These are phyloP conservation scores for Agaricus sinodeliciosus DNA, from an alignment of 768 basidiomycete genomes.

Conservation along the genomic window DNA sequence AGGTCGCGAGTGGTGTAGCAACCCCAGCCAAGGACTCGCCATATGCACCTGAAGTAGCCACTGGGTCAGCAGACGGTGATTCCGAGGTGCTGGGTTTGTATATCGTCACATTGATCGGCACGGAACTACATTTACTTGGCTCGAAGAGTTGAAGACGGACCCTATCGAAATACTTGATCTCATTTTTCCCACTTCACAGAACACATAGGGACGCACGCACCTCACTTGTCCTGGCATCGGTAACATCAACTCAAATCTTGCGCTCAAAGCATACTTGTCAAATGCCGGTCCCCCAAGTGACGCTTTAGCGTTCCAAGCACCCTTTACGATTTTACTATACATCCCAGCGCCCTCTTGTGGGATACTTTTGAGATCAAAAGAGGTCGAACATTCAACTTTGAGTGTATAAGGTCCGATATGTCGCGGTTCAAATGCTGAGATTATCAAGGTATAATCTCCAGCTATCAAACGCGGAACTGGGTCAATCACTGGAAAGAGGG, in stretches of 20 bases:
- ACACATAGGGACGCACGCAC: conserved; percentile 31
- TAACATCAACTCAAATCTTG: conserved; percentile 57
- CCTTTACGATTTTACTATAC: conserved; percentile 65
- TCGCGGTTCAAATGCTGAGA: conserved; percentile 77
- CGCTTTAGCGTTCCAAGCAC: conserved; percentile 55
- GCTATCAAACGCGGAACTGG: conserved; percentile 29
- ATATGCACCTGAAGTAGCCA: conserved; percentile 76
- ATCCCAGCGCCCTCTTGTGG: conserved; percentile 89
- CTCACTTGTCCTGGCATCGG: conserved; percentile 47
- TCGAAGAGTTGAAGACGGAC: conserved; percentile 61
- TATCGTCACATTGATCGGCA: conserved; percentile 56
- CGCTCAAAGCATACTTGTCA: conserved; percentile 60
- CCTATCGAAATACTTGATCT: conserved; percentile 26
- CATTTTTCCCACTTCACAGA: background rate
- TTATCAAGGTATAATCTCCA: conserved; percentile 78
- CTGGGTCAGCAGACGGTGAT: conserved; percentile 23
- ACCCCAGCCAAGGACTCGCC: conserved; percentile 72
- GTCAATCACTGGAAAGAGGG: background rate
- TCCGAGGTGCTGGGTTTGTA: conserved; percentile 25
- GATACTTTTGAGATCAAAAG: conserved; percentile 59
- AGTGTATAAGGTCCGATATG: conserved; percentile 63
- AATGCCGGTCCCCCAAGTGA: conserved; percentile 70
- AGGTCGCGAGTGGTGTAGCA: conserved; percentile 40
- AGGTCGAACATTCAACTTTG: conserved; percentile 51
- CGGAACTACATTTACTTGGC: conserved; percentile 27